Evolutionary conservation across 257 asterid genomes (phyloP), one percentile per base, ranked within the genome.

Genomic region (Nemophila menziesii): DNA sequence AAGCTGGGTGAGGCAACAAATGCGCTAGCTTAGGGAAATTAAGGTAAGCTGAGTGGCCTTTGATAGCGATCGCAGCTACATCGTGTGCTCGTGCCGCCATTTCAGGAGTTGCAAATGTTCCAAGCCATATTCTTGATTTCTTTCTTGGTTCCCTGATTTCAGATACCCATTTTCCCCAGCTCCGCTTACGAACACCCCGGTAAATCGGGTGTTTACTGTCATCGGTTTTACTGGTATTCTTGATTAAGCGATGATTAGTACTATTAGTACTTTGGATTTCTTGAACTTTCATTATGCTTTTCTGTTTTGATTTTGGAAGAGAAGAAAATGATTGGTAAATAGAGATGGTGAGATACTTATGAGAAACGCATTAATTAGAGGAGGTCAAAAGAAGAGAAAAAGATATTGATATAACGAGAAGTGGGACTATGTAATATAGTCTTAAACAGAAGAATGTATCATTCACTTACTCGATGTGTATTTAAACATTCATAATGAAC

Each of bases 101-200:
- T 63, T 71, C 79, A 0, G 79, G 43, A 0, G 79, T 67, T 7
- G 59, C 57, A 16, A 71, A 71, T 5, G 69, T 71, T 14, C 79
- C 79, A 0, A 71, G 51, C 75, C 79, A 71, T 0, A 71, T 71
- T 40, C 79, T 67, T 17, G 79, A 67, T 50, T 67, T 71, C 59
- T 71, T 71, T 29, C 59, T 63, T 0, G 79, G 79, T 11, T 71
- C 75, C 0, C 79, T 66, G 43, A 71, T 71, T 47, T 71, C 80
- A 3, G 80, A 64, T 39, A 67, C 80, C 80, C 80, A 72, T 61
- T 62, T 72, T 0, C 80, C 80, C 80, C 80, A 71, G 23, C 75
- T 69, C 2, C 93, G 64, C n/a, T 52, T 70, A 1, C 93, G 71
- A 11, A 80, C 82, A 5, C 93, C 93, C 0, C 70, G 83, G 44